Evolutionary conservation across 352 stramenopile species (phyloP).

Genomic region (Globisporangium acanthophoron): DNA sequence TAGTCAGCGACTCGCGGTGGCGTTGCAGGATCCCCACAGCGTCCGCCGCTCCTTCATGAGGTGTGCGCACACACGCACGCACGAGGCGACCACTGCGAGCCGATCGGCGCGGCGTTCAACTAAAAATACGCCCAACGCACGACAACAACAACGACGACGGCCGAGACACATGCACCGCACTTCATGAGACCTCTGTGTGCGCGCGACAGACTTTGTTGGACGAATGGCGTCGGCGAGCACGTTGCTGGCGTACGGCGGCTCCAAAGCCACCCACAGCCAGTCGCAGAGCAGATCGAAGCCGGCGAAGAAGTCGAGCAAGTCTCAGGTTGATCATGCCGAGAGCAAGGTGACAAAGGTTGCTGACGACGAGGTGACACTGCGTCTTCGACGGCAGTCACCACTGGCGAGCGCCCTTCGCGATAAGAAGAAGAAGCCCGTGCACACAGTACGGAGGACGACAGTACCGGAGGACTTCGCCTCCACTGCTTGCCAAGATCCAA

Average conservation of each 20-base stretch:
- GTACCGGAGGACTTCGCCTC: background rate
- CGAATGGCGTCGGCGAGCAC: background rate
- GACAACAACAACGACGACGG: background rate
- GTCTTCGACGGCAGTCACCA: background rate
- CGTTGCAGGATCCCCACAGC: background rate
- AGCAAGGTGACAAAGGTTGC: background rate
- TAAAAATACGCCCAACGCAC: background rate
- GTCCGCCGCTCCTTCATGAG: slow-evolving; percentile 4
- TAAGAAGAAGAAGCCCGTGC: background rate
- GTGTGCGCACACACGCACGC: background rate
- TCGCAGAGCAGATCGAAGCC: background rate
- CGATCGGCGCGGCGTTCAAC: background rate
- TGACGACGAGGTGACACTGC: background rate
- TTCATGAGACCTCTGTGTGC: background rate
- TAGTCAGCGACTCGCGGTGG: slow-evolving; percentile 11
- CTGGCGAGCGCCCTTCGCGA: background rate
- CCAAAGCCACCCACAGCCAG: background rate
- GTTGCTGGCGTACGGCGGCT: background rate
- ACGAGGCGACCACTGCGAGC: background rate
- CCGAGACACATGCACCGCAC: no score
- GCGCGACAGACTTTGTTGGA: background rate
- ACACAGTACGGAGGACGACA: background rate
- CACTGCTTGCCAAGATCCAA: background rate
- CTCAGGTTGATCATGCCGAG: background rate
- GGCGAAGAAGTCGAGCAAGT: background rate